Evolutionary conservation across 768 basidiomycete species (phyloP), one percentile per base, ranked within the genome.

Genomic region (Filobasidium floriforme): DNA sequence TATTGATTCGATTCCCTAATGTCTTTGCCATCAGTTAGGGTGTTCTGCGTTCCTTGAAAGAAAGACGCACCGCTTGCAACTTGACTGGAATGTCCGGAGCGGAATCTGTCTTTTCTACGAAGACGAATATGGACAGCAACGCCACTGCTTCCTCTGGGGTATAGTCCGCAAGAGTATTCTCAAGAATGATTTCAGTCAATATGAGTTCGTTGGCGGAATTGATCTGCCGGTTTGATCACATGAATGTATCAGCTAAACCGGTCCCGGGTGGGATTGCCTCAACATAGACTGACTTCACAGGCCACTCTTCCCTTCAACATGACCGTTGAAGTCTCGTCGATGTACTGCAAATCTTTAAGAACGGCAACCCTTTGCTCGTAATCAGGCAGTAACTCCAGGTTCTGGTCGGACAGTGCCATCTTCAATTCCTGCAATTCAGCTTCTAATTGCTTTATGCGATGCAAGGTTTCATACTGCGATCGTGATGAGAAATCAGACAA

Each of bases 171-270:
- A 98, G 82, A 0, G 89, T 89, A 74, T 99, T 99, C 74, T 99
- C 96, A 61, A 98, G 83, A 63, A 99, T 94, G 60, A 99, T 85
- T 74, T 99, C 96, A 0, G 96, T 99, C 57, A 98, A 82, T 59
- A 99, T 85, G 28, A 99, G 88, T 73, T 98, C 96, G 69, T 90
- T 91, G n/a, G 89, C 90, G 7, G 94, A 97, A 76, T 99, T 99
- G 76, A 99, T 98, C 93, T 97, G 73, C 32, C 32, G 32, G 9
- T 37, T 37, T 37, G 32, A 37, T n/a, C 28, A 65, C 41, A 3
- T 6, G 66, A 57, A 41, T 46, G 15, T 29, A 2, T 18, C 7
- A 15, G 40, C 62, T 55, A 61, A 28, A 43, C 12, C 7, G 28
- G 54, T 6, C 14, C 28, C 18, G 7, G 1, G n/a, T 28, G 28